These are phyloP conservation scores for Citeromyces matritensis DNA, from an alignment of 805 yeast genomes.

Conservation along the genomic window DNA sequence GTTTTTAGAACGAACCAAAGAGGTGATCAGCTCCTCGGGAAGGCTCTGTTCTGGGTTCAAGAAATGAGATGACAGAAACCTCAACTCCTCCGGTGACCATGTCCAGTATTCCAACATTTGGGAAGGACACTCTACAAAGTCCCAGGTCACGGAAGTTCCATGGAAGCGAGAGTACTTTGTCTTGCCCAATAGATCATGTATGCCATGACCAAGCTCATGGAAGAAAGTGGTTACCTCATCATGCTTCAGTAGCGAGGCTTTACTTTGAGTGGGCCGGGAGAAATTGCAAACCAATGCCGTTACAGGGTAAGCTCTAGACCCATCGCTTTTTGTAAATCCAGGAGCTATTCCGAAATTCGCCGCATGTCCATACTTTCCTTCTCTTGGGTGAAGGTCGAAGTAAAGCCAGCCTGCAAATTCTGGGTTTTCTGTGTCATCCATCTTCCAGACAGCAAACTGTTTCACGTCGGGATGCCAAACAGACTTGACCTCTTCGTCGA, in stretches of 20 bases:
- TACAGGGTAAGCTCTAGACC: constrained; percentile 43
- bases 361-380: constrained; percentile 81
- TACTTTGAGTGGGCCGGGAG: constrained; percentile 53
- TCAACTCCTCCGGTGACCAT: constrained; percentile 54
- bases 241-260: constrained; percentile 67
- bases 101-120: constrained; percentile 85
- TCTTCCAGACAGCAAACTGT: constrained; percentile 56
- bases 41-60: constrained; percentile 36
- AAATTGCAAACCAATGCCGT: constrained; percentile 78
- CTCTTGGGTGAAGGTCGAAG: constrained; percentile 75
- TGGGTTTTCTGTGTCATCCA: constrained; percentile 30
- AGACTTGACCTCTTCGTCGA: constrained; percentile 18
- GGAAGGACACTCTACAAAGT: constrained; percentile 85
- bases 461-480: constrained; percentile 75
- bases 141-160: constrained; percentile 70
- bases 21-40: constrained; percentile 37
- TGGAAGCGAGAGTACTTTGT: constrained; percentile 54
- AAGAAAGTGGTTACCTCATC: constrained; percentile 70
- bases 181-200: constrained; percentile 60
- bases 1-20: constrained; percentile 49
- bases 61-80: constrained; percentile 51
- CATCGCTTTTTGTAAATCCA: constrained; percentile 35
- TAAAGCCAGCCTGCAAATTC: constrained; percentile 66
- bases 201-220: constrained; percentile 86
- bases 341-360: constrained; percentile 64